Evolutionary conservation across 208 protist genomes (phyloP).

Genomic region (Kentomonas sorsogonicus): DNA sequence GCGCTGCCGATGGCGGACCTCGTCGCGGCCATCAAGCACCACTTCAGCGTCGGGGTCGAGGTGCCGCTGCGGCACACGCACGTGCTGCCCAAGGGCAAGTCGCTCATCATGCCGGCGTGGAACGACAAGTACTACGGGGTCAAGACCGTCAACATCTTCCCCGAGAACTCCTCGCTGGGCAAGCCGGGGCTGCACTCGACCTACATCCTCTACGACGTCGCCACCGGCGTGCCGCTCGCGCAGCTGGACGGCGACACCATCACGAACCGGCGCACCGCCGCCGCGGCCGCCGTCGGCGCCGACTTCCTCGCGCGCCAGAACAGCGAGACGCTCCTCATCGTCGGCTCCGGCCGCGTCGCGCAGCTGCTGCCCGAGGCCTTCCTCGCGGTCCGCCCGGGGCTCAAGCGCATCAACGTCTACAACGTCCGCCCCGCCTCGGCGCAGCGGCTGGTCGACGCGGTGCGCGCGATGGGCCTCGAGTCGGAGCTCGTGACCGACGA

Average conservation of each 20-base stretch:
- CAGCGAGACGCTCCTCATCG: constrained; percentile 3
- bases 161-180: constrained; percentile 10
- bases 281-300: constrained; percentile 11
- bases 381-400: not conserved
- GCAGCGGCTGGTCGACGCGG: not conserved
- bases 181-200: constrained; percentile 14
- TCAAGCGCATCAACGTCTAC: constrained; percentile 8
- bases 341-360: constrained; percentile 12
- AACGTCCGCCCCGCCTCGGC: constrained; percentile 4
- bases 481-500: constrained; percentile 4
- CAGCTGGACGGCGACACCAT: constrained; percentile 15
- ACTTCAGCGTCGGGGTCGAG: constrained; percentile 7
- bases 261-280: constrained; percentile 11
- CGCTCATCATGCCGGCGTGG: constrained; percentile 13
- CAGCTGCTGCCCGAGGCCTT: constrained; percentile 9
- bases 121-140: constrained; percentile 17
- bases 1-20: constrained; percentile 12
- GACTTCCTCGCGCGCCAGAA: constrained; percentile 10
- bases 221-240: constrained; percentile 13
- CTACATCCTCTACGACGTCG: constrained; percentile 10
- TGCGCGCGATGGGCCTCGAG: constrained; percentile 2
- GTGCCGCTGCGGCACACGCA: constrained; percentile 12
- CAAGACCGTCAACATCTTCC: constrained; percentile 16
- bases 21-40: not conserved
- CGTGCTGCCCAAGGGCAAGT: constrained; percentile 9